phyloP scores from a whole-genome alignment of 495 filamentous ascomycete species.

The Tuber calosporum region DNA sequence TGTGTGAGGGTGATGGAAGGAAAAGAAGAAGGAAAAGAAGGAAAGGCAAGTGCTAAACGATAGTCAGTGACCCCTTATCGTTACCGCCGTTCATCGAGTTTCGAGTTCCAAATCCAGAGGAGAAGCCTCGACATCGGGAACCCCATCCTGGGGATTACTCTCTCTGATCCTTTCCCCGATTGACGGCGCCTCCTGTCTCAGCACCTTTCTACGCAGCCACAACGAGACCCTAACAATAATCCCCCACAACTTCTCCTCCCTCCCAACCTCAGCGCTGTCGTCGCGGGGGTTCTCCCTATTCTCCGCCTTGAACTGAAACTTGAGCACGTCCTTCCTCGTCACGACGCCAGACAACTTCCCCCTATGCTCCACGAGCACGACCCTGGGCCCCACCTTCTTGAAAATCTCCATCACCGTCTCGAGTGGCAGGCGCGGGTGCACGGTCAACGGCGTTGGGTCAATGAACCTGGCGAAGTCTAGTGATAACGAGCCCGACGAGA shows the following conservation, averaged over 20 bases:
- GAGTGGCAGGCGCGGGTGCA: slow-evolving; percentile 82
- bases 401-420: slow-evolving; percentile 99
- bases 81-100: slow-evolving; percentile 20
- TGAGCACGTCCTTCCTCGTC: slow-evolving; percentile 94
- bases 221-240: slow-evolving; percentile 53
- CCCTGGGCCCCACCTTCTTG: slow-evolving; percentile 93
- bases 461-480: slow-evolving; percentile 85
- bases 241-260: slow-evolving; percentile 64
- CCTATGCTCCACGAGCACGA: slow-evolving; percentile 85
- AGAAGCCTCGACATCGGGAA: neutral
- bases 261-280: slow-evolving; percentile 45
- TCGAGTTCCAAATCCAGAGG: slow-evolving; percentile 5
- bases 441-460: slow-evolving; percentile 81
- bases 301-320: slow-evolving; percentile 95
- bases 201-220: slow-evolving; percentile 52
- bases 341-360: slow-evolving; percentile 77
- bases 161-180: slow-evolving; percentile 19
- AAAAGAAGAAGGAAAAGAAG: slow-evolving; percentile 2
- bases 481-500: slow-evolving; percentile 49
- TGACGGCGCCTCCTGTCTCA: slow-evolving; percentile 30
- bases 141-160: slow-evolving; percentile 30
- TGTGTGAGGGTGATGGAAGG: slow-evolving; percentile 4
- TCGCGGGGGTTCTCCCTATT: slow-evolving; percentile 69
- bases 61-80: neutral
- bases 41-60: neutral